These are phyloP conservation scores for Arbutus unedo DNA, from an alignment of 148 eudicot species.

Conservation along the genomic window DNA sequence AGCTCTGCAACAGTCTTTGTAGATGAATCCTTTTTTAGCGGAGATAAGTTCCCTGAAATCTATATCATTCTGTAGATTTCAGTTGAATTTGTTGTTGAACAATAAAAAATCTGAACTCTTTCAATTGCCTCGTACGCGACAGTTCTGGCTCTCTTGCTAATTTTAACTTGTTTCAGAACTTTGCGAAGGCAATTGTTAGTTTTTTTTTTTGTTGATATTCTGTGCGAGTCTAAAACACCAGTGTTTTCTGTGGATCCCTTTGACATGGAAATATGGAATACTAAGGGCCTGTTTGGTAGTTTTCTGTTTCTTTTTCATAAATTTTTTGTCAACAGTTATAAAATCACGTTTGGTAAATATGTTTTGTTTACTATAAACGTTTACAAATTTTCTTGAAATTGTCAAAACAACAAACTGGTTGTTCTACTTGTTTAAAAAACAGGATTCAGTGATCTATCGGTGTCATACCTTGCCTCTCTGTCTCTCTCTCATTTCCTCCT, in stretches of 20 bases:
- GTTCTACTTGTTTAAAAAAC: no score
- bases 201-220: background rate
- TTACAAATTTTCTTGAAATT: no score
- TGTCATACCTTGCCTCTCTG: no score
- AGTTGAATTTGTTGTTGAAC: background rate
- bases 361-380: no score
- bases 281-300: background rate
- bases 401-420: no score
- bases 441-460: no score
- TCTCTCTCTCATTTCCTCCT: no score
- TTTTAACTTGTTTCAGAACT: background rate
- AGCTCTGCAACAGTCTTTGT: background rate
- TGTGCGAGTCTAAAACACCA: background rate
- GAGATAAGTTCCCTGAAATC: background rate
- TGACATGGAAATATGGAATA: background rate
- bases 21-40: background rate
- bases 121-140: background rate
- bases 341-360: no score
- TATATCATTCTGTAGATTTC: background rate
- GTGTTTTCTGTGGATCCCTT: background rate
- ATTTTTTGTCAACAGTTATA: no score
- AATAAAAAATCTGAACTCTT: conserved; percentile 5
- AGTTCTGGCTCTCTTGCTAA: background rate
- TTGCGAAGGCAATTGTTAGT: background rate
- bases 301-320: no score